A percentile compares a stretch with the other conserved stretches of the same genome.
Evolutionary conservation across 345 rosid species (phyloP).

Genomic region (Trapa bicornis): DNA sequence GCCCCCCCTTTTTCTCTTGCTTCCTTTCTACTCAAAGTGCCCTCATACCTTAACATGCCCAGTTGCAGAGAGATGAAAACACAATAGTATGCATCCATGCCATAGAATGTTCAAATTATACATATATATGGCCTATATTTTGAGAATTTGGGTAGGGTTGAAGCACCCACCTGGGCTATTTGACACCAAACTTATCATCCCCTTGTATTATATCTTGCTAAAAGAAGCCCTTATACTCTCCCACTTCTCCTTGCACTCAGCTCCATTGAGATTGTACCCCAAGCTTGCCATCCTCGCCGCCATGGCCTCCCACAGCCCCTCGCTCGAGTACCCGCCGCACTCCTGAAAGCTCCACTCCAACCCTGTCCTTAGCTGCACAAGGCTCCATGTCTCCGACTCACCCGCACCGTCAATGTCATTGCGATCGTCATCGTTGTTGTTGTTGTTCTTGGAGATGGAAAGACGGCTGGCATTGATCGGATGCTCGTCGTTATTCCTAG

Average conservation of each 20-base stretch:
- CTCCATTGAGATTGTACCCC: constrained; percentile 24
- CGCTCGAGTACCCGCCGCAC: constrained; percentile 17
- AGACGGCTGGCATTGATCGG: not conserved
- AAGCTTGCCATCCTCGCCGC: constrained; percentile 29
- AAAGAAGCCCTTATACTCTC: constrained; percentile 22
- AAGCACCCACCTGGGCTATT: too few relatives aligned
- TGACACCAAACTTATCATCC: too few relatives aligned
- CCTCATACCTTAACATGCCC: not conserved
- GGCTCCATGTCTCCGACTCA: constrained; percentile 31
- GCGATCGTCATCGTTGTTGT: not conserved
- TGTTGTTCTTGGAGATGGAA: not conserved
- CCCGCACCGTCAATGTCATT: not conserved
- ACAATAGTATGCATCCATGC: too few relatives aligned
- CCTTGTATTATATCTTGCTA: constrained; percentile 8
- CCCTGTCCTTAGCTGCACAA: constrained; percentile 25
- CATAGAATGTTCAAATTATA: too few relatives aligned
- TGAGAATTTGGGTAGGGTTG: too few relatives aligned
- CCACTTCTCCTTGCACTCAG: constrained; percentile 37
- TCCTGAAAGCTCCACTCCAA: constrained; percentile 26
- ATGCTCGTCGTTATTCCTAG: constrained; percentile 2
- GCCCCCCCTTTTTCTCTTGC: constrained; percentile 8
- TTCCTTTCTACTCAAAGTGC: constrained; percentile 20
- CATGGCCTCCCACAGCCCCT: constrained; percentile 31
- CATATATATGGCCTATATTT: too few relatives aligned
- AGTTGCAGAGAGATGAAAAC: not conserved